These are phyloP conservation scores for Capsella rubella DNA, from an alignment of 441 rosid genomes.

Conservation along the genomic window DNA sequence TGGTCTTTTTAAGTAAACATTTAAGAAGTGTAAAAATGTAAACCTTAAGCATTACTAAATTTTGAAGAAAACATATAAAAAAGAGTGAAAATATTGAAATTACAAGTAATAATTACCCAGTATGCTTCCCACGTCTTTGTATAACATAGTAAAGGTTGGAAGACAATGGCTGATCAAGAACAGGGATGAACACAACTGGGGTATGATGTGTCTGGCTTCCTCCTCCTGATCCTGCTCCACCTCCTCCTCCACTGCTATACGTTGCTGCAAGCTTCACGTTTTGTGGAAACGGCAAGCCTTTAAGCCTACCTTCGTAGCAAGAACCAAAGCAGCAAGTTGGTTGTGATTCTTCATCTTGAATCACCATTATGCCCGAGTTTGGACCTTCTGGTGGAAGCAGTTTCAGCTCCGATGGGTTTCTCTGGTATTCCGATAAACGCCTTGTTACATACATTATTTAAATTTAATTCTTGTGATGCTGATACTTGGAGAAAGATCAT, in stretches of 20 bases:
- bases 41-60: neutral
- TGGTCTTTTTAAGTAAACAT: no score
- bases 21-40: no score
- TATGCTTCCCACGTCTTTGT: constrained; percentile 46
- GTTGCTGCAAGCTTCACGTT: constrained; percentile 37
- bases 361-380: constrained; percentile 53
- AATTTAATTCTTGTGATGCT: neutral
- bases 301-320: constrained; percentile 32
- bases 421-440: constrained; percentile 55
- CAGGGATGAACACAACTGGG: constrained; percentile 51
- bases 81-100: neutral
- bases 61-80: neutral
- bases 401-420: constrained; percentile 45
- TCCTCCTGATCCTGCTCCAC: no score
- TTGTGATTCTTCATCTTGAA: constrained; percentile 57
- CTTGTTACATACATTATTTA: constrained; percentile 57
- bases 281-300: constrained; percentile 57
- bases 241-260: neutral
- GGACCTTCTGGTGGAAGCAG: constrained; percentile 58
- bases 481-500: neutral
- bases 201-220: neutral
- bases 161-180: constrained; percentile 51
- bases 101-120: neutral
- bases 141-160: constrained; percentile 60
- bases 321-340: constrained; percentile 53